phyloP scores from a whole-genome alignment of 306 rosid genomes.

The Cucurbita maxima region DNA sequence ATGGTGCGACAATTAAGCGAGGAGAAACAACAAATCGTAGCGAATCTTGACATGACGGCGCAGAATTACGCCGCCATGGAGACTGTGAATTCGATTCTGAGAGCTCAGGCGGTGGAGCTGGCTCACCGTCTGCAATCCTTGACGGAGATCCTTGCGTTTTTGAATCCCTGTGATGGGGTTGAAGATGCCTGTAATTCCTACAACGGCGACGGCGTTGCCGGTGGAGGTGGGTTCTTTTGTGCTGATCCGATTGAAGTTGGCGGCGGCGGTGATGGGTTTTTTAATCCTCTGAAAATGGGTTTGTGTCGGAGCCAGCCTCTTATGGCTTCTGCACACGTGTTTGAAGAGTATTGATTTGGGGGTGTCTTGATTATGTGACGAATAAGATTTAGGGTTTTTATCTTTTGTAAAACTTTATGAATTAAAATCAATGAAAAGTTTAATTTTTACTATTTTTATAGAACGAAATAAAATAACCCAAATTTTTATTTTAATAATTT shows the following conservation, averaged over 20 bases:
- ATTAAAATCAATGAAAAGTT: neutral
- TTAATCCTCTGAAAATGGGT: neutral
- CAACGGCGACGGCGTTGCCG: neutral
- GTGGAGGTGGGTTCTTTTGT: neutral
- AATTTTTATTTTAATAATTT: too few species aligned
- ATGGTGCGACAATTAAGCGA: conserved; percentile 44
- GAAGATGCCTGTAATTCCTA: neutral
- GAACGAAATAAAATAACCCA: too few species aligned
- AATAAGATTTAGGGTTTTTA: neutral
- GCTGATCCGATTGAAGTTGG: neutral
- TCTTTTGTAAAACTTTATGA: neutral
- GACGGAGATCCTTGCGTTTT: conserved; percentile 33
- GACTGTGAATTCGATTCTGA: conserved; percentile 62
- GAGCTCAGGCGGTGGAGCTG: conserved; percentile 60
- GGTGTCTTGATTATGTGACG: neutral
- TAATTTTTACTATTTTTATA: too few species aligned
- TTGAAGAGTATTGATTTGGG: conserved; percentile 19
- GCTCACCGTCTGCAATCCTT: conserved; percentile 49
- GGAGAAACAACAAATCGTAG: conserved; percentile 57
- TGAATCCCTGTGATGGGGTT: conserved; percentile 20
- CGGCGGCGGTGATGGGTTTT: neutral
- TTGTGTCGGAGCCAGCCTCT: conserved; percentile 42
- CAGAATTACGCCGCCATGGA: conserved; percentile 49
- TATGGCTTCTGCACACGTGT: conserved; percentile 42
- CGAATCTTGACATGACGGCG: conserved; percentile 40